Evolutionary conservation across 805 yeast genomes (phyloP), one percentile per base, ranked within the genome.

Genomic region (Wickerhamiella slavikovae): DNA sequence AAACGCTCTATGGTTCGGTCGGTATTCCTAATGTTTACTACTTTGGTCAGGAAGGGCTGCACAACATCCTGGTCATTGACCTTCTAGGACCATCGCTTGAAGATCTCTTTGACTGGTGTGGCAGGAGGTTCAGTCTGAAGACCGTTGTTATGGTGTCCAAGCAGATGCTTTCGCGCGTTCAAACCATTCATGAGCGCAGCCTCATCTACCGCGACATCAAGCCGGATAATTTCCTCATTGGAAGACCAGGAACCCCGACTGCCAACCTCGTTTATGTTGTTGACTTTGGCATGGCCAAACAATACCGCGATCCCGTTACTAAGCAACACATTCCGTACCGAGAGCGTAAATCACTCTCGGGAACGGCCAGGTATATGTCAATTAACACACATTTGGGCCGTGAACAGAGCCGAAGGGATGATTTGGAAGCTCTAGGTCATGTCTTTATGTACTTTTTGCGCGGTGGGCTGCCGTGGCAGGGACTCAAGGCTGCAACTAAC

Each of bases 211-310:
- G 98, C 47, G 98, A 89, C 54, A 89, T 89, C 52, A 89, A 89
- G 53, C 98, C 98, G 1, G 98, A 89, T 52, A 89, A 89, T 57
- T 89, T 89, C 43, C 62, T 89, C 39, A 79, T 89, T 44, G 96
- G 96, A 12, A 69, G 82, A 46, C 91, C 89, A 9, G 76, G 73
- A 25, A 64, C 79, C 24, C 68, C 76, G 10, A 77, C 78, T 43
- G 92, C 83, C 34, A 82, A 83, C 49, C 64, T 66, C 34, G 78
- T 89, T 30, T 82, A 79, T 54, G 62, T 89, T 38, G 92, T 89
- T 32, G 98, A 89, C 55, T 89, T 89, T 50, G 98, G 98, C 38
- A 89, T 89, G 96, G 96, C 96, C 18, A 89, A 89, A 54, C 91
- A 79, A 48, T 89, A 83, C 55, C 70, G 96, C 49, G 98, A 89